phyloP scores from a whole-genome alignment of 257 asterid species.

The Solanum piurae region DNA sequence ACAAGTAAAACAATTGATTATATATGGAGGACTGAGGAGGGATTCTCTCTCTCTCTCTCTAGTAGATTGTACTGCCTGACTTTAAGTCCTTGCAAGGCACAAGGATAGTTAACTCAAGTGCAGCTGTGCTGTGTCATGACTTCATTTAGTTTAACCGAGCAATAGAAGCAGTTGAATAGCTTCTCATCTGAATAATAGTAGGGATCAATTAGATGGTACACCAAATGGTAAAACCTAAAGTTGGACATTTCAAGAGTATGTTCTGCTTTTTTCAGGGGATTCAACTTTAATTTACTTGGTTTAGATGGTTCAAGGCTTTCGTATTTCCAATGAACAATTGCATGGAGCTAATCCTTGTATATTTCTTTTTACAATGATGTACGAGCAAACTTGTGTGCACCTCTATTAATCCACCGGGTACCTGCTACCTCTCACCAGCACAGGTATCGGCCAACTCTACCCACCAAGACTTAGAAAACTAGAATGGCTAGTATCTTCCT shows the following conservation, averaged over 20 bases:
- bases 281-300: neutral
- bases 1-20: neutral
- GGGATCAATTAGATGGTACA: neutral
- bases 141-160: neutral
- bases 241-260: neutral
- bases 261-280: neutral
- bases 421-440: neutral
- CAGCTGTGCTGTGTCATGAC: neutral
- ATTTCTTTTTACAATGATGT: neutral
- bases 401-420: neutral
- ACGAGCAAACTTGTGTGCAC: neutral
- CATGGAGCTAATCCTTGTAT: neutral
- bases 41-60: neutral
- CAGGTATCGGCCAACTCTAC: neutral
- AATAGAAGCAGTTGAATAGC: neutral
- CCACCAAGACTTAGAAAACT: neutral
- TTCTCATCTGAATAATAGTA: neutral
- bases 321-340: neutral
- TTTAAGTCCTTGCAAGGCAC: neutral
- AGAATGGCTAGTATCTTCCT: neutral
- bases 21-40: neutral
- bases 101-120: neutral
- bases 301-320: neutral
- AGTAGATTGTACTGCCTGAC: neutral
- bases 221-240: neutral